Evolutionary conservation across 331 rosid genomes (phyloP), one percentile per base, ranked within the genome.

Genomic region (Erythrophleum ivorense): DNA sequence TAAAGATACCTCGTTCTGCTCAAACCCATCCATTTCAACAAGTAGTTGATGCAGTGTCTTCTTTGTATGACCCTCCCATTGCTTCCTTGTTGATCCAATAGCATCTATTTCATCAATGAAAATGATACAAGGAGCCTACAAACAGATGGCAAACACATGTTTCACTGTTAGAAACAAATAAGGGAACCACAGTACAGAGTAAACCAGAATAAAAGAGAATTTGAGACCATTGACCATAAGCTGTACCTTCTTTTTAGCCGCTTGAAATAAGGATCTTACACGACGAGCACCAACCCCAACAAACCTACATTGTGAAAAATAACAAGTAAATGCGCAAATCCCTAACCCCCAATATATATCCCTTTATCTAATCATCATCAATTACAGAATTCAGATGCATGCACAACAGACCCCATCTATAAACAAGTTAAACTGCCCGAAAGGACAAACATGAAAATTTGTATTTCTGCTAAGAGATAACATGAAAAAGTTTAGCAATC

Each of bases 211-310:
- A 48, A 6, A 36, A 65, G 40, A 57, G 45, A 63, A 40, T 71
- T 41, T 34, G 53, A 79, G 21, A 71, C 11, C 34, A 75, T 36
- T 59, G 34, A 71, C 67, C 36, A 74, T 75, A 77, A 81, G 66
- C 24, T 86, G 60, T 72, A 96, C 99, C 98, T 96, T 96, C 80
- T 96, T 96, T 89, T 96, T 96, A 75, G 99, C 99, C 36, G 97
- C 98, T 86, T 96, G 99, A 88, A 96, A 96, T 81, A 96, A 91
- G 65, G 99, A 96, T 80, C 98, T 91, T 34, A 96, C 99, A 80
- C 99, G 99, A 67, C 97, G 94, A 82, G 99, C 99, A 88, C 99
- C 99, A 73, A 96, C 98, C 71, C 99, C 99, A 41, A 96, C 99
- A 88, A 96, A 94, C 99, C 99, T 96, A 70, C 71, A 86, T 36